Evolutionary conservation across 2,329 filamentous ascomycete species (phyloP).

Genomic region (Beauveria sp.): DNA sequence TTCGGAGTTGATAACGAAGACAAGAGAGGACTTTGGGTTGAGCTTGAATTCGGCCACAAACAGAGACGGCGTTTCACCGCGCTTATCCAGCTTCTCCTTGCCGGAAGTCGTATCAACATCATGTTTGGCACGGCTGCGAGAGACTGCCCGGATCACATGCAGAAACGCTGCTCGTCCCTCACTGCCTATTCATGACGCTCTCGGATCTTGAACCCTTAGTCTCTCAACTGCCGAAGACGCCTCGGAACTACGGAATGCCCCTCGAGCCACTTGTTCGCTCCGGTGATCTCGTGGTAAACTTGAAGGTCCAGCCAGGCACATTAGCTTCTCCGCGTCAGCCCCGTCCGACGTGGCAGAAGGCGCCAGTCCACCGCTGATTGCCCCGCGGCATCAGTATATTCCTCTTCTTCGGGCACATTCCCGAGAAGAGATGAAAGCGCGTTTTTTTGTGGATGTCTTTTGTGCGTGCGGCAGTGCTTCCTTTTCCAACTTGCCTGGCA

Average conservation of each 20-base stretch:
- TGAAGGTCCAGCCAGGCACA: constrained; percentile 50
- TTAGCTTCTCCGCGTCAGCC: constrained; percentile 42
- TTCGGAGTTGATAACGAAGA: constrained; percentile 12
- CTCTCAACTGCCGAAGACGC: background rate
- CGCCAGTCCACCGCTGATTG: constrained; percentile 38
- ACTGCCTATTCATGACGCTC: background rate
- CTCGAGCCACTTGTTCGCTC: constrained; percentile 34
- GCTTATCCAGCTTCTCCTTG: constrained; percentile 29
- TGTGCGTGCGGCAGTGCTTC: constrained; percentile 71
- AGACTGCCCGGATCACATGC: background rate
- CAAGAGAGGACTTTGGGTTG: constrained; percentile 29
- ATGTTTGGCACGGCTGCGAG: constrained; percentile 22
- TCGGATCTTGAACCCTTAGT: constrained; percentile 5
- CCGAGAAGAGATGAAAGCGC: constrained; percentile 54
- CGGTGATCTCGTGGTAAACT: constrained; percentile 34
- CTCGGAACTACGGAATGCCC: constrained; percentile 11
- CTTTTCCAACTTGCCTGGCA: constrained; percentile 29
- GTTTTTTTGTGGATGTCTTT: constrained; percentile 94
- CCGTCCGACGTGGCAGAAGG: constrained; percentile 33
- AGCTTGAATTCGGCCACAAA: constrained; percentile 39
- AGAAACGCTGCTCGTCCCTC: constrained; percentile 2
- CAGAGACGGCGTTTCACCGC: constrained; percentile 34
- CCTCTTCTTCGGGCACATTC: constrained; percentile 35
- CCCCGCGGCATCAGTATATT: constrained; percentile 24
- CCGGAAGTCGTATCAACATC: constrained; percentile 32